Percentiles rank a stretch among this genome's conserved stretches.
These are phyloP conservation scores for Rhypophila decipiens DNA, from an alignment of 495 filamentous ascomycete genomes.

Conservation along the genomic window DNA sequence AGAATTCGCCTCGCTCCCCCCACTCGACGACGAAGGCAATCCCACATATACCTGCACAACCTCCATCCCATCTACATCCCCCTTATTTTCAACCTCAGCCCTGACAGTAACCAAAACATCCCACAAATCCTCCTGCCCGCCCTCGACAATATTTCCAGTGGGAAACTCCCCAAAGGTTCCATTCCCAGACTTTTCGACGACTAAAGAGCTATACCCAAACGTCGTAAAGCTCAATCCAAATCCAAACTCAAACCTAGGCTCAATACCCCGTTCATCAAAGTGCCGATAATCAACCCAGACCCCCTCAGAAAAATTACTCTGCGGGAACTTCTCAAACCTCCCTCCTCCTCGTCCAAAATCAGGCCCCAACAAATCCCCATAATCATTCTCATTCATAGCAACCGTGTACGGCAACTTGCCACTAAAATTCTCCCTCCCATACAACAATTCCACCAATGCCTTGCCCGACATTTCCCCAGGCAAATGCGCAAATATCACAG, in stretches of 20 bases:
- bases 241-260: conserved; percentile 64
- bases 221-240: conserved; percentile 66
- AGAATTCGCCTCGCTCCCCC: no score
- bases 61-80: conserved; percentile 41
- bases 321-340: conserved; percentile 40
- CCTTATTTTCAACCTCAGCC: conserved; percentile 52
- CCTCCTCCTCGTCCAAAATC: conserved; percentile 28
- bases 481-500: conserved; percentile 53
- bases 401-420: conserved; percentile 70
- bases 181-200: conserved; percentile 21
- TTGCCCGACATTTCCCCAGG: conserved; percentile 57
- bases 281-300: conserved; percentile 62
- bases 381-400: conserved; percentile 57
- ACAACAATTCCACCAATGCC: conserved; percentile 51
- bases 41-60: conserved; percentile 62
- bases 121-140: conserved; percentile 54
- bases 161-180: conserved; percentile 25
- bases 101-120: conserved; percentile 48
- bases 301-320: conserved; percentile 60
- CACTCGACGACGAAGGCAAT: conserved; percentile 34
- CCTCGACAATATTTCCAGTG: conserved; percentile 40
- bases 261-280: conserved; percentile 58
- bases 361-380: conserved; percentile 38
- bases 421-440: conserved; percentile 51
- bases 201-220: conserved; percentile 45